Conservation (phyloP, 1,284 basidiomycete species). For the Rhodotorula sp. region DNA sequence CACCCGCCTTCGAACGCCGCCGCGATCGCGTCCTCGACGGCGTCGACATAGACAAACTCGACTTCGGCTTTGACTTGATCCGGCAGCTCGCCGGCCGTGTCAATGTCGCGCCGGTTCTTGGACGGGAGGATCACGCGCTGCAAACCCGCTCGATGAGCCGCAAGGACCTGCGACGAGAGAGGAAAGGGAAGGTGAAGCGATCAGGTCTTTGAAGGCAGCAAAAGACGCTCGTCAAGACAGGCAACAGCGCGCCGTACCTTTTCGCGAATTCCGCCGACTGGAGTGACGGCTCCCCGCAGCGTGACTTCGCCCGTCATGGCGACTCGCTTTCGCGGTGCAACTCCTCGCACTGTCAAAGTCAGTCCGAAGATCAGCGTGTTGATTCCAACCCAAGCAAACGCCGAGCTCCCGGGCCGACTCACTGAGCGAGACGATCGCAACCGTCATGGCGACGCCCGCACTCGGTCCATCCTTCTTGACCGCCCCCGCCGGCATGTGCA, state of each 20-base stretch:
- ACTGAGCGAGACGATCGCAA: constrained; percentile 61
- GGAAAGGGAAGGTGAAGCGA: no score
- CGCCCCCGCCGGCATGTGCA: constrained; percentile 79
- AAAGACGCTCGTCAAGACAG: constrained; percentile 40
- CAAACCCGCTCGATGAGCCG: constrained; percentile 77
- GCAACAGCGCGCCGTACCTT: constrained; percentile 55
- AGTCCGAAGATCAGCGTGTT: constrained; percentile 5
- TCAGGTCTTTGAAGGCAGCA: no score
- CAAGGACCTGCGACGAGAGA: constrained; percentile 62
- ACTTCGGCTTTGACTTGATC: constrained; percentile 66
- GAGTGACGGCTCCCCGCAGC: constrained; percentile 57
- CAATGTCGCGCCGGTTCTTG: constrained; percentile 79
- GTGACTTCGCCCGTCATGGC: constrained; percentile 88
- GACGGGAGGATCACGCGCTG: constrained; percentile 76
- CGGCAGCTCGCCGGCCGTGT: constrained; percentile 67
- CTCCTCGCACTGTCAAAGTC: constrained; percentile 19
- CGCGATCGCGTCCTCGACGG: constrained; percentile 72
- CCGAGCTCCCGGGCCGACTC: not conserved
- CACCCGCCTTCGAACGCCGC: constrained; percentile 60
- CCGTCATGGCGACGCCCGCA: constrained; percentile 82
- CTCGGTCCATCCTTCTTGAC: constrained; percentile 89
- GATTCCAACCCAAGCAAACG: no score
- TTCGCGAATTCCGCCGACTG: constrained; percentile 79
- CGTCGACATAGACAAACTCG: constrained; percentile 74
- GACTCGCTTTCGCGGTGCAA: constrained; percentile 46